Conservation (phyloP, 169 alveolate species). For the Plasmodium relictum region DNA sequence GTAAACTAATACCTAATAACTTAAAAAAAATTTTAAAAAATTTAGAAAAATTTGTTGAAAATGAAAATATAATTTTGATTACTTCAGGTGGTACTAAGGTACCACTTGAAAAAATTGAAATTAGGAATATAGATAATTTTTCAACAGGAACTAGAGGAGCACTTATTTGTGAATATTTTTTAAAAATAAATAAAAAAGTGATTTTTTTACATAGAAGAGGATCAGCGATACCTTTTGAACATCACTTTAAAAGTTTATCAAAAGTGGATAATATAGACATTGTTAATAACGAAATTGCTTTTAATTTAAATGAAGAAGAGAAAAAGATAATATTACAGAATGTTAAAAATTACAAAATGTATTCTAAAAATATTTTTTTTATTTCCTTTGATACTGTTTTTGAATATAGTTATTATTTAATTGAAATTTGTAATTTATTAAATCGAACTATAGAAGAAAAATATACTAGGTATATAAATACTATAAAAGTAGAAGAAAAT, state of each 20-base stretch:
- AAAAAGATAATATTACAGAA: not conserved
- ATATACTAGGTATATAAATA: not conserved
- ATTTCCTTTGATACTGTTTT: constrained; percentile 80
- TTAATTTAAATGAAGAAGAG: constrained; percentile 11
- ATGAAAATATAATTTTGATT: constrained; percentile 65
- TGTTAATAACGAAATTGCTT: not conserved
- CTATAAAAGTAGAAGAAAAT: no score
- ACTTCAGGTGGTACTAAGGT: constrained; percentile 95
- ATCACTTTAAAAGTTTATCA: constrained; percentile 17
- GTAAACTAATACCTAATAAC: constrained; percentile 20
- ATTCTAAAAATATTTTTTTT: constrained; percentile 31
- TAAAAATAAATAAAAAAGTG: constrained; percentile 45
- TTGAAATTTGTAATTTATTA: constrained; percentile 54
- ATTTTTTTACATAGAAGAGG: constrained; percentile 59
- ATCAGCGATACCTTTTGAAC: constrained; percentile 44
- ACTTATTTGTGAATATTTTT: constrained; percentile 84
- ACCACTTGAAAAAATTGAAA: constrained; percentile 90
- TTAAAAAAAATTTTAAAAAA: constrained; percentile 13
- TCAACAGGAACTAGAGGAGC: constrained; percentile 93
- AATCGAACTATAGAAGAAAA: not conserved
- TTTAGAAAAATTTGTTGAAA: constrained; percentile 3
- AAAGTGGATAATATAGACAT: constrained; percentile 13
- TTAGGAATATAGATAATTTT: constrained; percentile 91
- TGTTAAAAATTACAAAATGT: constrained; percentile 16
- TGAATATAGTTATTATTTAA: constrained; percentile 79